Base-by-base conservation (phyloP, 345 rosid genomes). In the Eucalyptus curtisii region DNA sequence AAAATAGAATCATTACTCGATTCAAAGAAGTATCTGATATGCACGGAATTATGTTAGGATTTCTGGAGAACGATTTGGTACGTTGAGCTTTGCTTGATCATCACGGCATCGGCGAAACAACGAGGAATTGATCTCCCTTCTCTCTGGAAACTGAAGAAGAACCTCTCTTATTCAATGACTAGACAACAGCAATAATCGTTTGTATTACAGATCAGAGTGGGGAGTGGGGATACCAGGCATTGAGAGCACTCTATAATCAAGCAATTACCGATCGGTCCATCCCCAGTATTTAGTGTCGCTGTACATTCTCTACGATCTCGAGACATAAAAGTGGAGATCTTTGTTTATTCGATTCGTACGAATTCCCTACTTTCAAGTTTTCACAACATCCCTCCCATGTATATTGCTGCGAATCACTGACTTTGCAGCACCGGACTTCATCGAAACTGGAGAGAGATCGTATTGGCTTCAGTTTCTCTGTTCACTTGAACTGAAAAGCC, bases 401-500 rank as follows among this genome's bases (percentile, higher is more conserved):
- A 20, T 5, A 76, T 22, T 76, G 82, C 82, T 5, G 47, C 1
- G 47, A 76, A 20, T 64, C 76, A 7, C 2, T 15, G 40, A 64
- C n/a, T n/a, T 33, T 64, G 76, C 76, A 4, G 76, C 8, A 15
- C 4, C 20, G 40, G 2, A n/a, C 10, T n/a, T 64, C 40, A 14
- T 64, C 11, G 68, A 30, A 61, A 61, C 68, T 2, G 82, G 47
- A 76, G 84, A 76, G 47, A 76, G 24, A 37, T 19, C 47, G 82
- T 10, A 20, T 20, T 20, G 47, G 15, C 84, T 76, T 76, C 84
- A 71, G 27, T 31, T 22, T 86, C 31, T 30, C 16, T 87, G 53
- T 42, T 91, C 90, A 89, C 45, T 92, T 93, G 94, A 93, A 85
- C 86, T 88, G 92, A 87, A 92, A 91, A 27, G 96, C 95, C 90